Evolutionary conservation across 441 rosid species (phyloP).

Genomic region (Bocquillonia castaneifolia): DNA sequence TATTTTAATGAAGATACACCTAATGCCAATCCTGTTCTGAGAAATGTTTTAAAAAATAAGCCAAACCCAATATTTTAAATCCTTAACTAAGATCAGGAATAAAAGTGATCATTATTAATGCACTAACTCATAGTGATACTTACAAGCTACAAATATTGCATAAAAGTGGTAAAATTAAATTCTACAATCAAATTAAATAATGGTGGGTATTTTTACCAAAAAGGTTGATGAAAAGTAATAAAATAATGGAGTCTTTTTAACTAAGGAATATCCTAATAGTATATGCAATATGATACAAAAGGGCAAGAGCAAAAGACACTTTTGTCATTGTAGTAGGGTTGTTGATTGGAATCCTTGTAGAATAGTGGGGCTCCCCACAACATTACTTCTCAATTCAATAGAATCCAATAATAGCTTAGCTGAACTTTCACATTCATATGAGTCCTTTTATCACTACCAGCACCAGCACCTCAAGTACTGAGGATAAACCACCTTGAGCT

Average conservation of each 20-base stretch:
- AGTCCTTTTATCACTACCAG: not conserved
- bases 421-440: conserved; percentile 11
- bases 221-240: not conserved
- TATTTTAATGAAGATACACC: conserved; percentile 14
- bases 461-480: conserved; percentile 12
- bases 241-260: conserved; percentile 13
- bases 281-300: conserved; percentile 19
- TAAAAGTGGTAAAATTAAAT: not conserved
- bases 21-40: not conserved
- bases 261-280: conserved; percentile 30
- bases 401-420: conserved; percentile 15
- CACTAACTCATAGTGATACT: not conserved
- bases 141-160: conserved; percentile 4
- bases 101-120: not conserved
- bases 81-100: not conserved
- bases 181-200: not conserved
- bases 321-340: conserved; percentile 19
- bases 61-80: conserved; percentile 5
- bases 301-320: conserved; percentile 15
- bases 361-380: conserved; percentile 28
- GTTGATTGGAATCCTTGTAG: conserved; percentile 29
- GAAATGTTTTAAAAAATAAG: not conserved
- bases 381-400: conserved; percentile 6
- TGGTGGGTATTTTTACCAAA: not conserved
- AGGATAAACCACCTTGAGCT: conserved; percentile 12